Conservation (phyloP, 257 asterid species). For the Solanum peruvianum region DNA sequence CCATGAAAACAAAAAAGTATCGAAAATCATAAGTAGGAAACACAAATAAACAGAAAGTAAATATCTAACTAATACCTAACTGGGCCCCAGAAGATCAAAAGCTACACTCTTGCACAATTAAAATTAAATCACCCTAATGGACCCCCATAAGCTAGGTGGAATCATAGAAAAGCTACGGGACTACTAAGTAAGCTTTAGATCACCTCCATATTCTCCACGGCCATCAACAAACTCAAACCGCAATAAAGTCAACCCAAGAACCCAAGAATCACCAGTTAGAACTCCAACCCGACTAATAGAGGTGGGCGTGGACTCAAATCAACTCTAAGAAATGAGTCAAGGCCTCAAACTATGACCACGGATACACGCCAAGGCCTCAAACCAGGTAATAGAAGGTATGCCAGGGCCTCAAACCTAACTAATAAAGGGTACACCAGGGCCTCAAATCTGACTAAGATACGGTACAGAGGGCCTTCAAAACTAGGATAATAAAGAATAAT, state of each 20-base stretch:
- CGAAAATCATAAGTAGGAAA: not conserved
- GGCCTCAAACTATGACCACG: not conserved
- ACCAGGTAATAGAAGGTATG: not conserved
- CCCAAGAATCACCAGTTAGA: not conserved
- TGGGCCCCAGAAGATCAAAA: not conserved
- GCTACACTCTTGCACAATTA: not conserved
- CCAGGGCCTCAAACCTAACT: not conserved
- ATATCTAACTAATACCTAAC: not conserved
- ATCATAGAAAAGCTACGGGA: not conserved
- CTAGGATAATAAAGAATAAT: not conserved
- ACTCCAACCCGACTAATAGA: too few relatives aligned
- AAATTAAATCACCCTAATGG: not conserved
- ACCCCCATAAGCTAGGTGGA: not conserved
- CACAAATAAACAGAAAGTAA: not conserved
- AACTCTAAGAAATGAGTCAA: too few relatives aligned
- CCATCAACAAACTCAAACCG: not conserved
- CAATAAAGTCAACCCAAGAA: not conserved
- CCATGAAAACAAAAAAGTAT: not conserved
- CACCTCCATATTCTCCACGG: not conserved
- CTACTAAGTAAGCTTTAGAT: not conserved
- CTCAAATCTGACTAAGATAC: not conserved
- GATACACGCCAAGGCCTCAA: not conserved
- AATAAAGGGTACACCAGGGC: not conserved
- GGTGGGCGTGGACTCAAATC: not conserved
- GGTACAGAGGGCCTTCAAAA: too few relatives aligned